phyloP scores from a whole-genome alignment of 169 alveolate genomes.

The Babesia bovis region DNA sequence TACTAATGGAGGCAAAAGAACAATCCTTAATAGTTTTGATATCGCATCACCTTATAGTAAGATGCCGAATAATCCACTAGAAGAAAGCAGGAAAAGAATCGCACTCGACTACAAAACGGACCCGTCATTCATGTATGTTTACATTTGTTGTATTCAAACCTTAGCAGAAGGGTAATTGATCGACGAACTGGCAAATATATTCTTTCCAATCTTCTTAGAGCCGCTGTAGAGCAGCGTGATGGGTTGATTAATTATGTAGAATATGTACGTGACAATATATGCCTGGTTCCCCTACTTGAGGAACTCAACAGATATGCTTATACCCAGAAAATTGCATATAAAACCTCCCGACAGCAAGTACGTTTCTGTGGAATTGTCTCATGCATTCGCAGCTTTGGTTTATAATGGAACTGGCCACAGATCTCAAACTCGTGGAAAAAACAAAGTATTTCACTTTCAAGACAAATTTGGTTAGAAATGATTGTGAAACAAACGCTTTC shows the following conservation, averaged over 20 bases:
- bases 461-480: neutral
- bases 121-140: conserved; percentile 52
- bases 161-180: conserved; percentile 46
- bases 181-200: conserved; percentile 39
- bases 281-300: conserved; percentile 42
- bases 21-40: conserved; percentile 41
- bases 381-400: conserved; percentile 39
- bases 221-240: conserved; percentile 38
- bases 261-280: conserved; percentile 35
- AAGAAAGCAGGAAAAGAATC: conserved; percentile 40
- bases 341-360: conserved; percentile 48
- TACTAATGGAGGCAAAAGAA: conserved; percentile 38
- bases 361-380: neutral
- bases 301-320: conserved; percentile 58
- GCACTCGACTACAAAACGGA: conserved; percentile 58
- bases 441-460: conserved; percentile 24
- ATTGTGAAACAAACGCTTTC: neutral
- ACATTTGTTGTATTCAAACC: neutral
- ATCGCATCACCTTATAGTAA: conserved; percentile 38
- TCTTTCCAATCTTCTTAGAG: conserved; percentile 36
- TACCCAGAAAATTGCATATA: conserved; percentile 53
- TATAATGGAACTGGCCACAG: conserved; percentile 47
- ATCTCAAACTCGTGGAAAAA: conserved; percentile 51
- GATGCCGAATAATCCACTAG: conserved; percentile 29
- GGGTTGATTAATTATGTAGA: conserved; percentile 52